Percentiles rank a stretch among this genome's conserved stretches.
These are phyloP conservation scores for Cystobasidiaceae sp. DNA, from an alignment of 1,284 basidiomycete genomes.

Conservation along the genomic window DNA sequence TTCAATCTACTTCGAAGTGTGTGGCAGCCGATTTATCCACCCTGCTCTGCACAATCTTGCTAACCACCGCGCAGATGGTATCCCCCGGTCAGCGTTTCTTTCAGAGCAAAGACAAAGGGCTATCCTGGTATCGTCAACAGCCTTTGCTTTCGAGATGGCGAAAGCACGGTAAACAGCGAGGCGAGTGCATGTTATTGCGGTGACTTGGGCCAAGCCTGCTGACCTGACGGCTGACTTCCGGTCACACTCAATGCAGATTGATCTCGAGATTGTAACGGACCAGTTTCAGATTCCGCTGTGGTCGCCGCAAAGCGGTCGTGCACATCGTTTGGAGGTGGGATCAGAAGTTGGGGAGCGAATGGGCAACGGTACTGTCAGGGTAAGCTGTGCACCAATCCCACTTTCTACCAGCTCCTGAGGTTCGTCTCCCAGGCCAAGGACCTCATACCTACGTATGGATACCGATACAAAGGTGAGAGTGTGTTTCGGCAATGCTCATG, in stretches of 20 bases:
- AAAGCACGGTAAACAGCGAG: neutral
- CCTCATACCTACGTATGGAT: neutral
- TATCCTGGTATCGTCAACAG: neutral
- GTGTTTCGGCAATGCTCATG: neutral
- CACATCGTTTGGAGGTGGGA: neutral
- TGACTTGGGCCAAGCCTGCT: too few relatives aligned
- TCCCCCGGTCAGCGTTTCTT: neutral
- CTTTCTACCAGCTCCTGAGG: neutral
- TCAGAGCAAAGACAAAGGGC: neutral
- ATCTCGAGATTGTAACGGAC: neutral
- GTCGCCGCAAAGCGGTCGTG: neutral
- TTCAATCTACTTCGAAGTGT: neutral
- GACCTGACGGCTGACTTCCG: too few relatives aligned
- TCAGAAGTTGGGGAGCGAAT: neutral
- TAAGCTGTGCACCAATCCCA: neutral
- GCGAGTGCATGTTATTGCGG: too few relatives aligned
- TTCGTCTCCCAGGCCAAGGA: neutral
- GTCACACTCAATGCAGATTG: too few relatives aligned
- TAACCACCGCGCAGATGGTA: too few relatives aligned
- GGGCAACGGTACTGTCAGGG: neutral
- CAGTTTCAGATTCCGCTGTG: slow-evolving; percentile 8
- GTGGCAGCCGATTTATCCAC: too few relatives aligned
- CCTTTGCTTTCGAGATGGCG: neutral
- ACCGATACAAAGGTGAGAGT: neutral
- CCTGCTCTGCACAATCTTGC: too few relatives aligned